A percentile compares a stretch with the other conserved stretches of the same genome.
Conservation (phyloP, 495 filamentous ascomycete species). For the Aspergillus steynii region DNA sequence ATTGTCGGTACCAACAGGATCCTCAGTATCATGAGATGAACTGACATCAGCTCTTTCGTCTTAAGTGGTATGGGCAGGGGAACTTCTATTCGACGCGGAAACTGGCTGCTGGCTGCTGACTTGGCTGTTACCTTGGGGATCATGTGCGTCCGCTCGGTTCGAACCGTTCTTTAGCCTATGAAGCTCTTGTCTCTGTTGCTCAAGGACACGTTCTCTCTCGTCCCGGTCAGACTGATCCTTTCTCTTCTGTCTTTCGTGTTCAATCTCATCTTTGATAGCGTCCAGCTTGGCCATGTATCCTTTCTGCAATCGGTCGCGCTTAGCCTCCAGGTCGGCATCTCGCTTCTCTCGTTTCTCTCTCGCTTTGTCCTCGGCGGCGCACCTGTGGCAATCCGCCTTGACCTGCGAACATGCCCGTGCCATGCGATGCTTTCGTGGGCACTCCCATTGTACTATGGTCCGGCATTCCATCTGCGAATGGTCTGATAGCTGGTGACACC, state of each 20-base stretch:
- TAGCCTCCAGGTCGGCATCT: slow-evolving; percentile 55
- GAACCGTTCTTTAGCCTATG: slow-evolving; percentile 13
- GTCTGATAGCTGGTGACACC: slow-evolving; percentile 65
- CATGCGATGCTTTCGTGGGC: slow-evolving; percentile 52
- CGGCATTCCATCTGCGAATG: slow-evolving; percentile 65
- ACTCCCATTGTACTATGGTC: slow-evolving; percentile 46
- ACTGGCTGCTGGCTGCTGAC: background rate
- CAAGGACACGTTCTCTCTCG: slow-evolving; percentile 45
- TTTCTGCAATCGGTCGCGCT: slow-evolving; percentile 48
- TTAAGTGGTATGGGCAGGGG: background rate
- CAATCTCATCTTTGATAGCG: slow-evolving; percentile 59
- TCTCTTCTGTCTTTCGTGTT: slow-evolving; percentile 45
- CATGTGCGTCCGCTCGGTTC: background rate
- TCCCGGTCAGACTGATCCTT: slow-evolving; percentile 48
- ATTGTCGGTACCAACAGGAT: background rate
- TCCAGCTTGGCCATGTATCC: slow-evolving; percentile 52
- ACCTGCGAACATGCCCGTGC: slow-evolving; percentile 37
- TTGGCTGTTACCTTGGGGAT: background rate
- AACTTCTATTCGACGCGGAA: too few relatives aligned
- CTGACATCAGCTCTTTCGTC: slow-evolving; percentile 1
- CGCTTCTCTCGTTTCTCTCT: slow-evolving; percentile 44
- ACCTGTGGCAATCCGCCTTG: slow-evolving; percentile 28
- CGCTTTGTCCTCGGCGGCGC: slow-evolving; percentile 45
- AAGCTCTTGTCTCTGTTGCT: slow-evolving; percentile 46
- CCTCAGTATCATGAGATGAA: background rate